Conservation (phyloP, 2,329 filamentous ascomycete genomes). For the Cercospora beticola region DNA sequence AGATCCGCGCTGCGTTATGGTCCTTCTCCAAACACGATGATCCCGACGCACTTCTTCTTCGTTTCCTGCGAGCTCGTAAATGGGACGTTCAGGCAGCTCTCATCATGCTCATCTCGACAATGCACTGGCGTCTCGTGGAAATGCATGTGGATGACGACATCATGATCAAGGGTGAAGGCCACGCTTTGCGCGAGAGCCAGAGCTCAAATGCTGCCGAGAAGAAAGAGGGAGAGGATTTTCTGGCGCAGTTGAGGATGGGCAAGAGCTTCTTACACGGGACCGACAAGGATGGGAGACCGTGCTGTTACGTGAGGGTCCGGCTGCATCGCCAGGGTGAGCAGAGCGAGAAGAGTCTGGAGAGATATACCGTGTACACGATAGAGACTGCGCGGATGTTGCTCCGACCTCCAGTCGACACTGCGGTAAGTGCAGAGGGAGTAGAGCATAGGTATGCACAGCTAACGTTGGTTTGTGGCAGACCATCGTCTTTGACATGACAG, state of each 20-base stretch:
- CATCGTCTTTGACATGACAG: slow-evolving; percentile 93
- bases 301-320: slow-evolving; percentile 80
- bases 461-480: slow-evolving; percentile 55
- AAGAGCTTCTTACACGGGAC: slow-evolving; percentile 90
- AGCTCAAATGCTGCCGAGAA: slow-evolving; percentile 61
- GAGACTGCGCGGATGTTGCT: slow-evolving; percentile 89
- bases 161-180: slow-evolving; percentile 71
- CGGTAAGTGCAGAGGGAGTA: slow-evolving; percentile 59
- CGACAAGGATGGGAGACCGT: slow-evolving; percentile 80
- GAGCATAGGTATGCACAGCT: background rate
- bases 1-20: slow-evolving; percentile 82
- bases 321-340: slow-evolving; percentile 82
- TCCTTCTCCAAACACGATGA: slow-evolving; percentile 93
- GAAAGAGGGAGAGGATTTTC: slow-evolving; percentile 72
- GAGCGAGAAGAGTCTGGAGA: slow-evolving; percentile 75
- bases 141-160: slow-evolving; percentile 89
- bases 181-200: slow-evolving; percentile 61
- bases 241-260: slow-evolving; percentile 80
- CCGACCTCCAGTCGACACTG: slow-evolving; percentile 79
- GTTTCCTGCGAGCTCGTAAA: slow-evolving; percentile 85
- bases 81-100: slow-evolving; percentile 94
- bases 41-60: slow-evolving; percentile 78
- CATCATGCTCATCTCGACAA: slow-evolving; percentile 89
- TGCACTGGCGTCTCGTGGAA: slow-evolving; percentile 83
- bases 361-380: slow-evolving; percentile 90